These are phyloP conservation scores for Bocquillonia castaneifolia DNA, from an alignment of 441 rosid genomes.

Conservation along the genomic window DNA sequence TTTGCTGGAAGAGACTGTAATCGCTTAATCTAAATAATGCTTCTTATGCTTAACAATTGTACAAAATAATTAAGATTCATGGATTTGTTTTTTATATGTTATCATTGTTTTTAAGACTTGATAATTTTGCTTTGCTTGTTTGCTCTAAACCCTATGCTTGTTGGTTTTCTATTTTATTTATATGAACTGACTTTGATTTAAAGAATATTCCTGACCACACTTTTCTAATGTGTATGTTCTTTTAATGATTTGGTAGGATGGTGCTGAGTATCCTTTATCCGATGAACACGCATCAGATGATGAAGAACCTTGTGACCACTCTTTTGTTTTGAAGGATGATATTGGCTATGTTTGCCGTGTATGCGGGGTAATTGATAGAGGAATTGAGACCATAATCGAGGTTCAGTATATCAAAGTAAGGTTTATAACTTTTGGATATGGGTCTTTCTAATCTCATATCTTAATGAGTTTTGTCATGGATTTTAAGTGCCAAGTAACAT, in stretches of 20 bases:
- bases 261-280: slow-evolving; percentile 34
- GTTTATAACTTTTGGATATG: slow-evolving; percentile 3
- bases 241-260: slow-evolving; percentile 39
- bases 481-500: background rate
- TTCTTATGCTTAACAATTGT: background rate
- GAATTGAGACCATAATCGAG: slow-evolving; percentile 68
- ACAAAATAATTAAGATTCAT: background rate
- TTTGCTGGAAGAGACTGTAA: background rate
- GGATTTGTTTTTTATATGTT: background rate
- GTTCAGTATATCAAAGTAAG: slow-evolving; percentile 65
- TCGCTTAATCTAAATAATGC: background rate
- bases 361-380: slow-evolving; percentile 61
- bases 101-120: background rate
- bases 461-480: background rate
- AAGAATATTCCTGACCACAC: slow-evolving; percentile 7
- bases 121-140: background rate
- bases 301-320: slow-evolving; percentile 62
- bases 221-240: slow-evolving; percentile 21
- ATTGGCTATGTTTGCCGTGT: slow-evolving; percentile 77
- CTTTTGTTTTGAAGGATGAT: slow-evolving; percentile 64
- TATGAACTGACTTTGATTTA: background rate
- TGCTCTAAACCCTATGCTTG: background rate
- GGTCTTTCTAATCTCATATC: background rate
- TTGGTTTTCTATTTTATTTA: background rate
- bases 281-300: slow-evolving; percentile 39